These are phyloP conservation scores for Fraxinus velutina DNA, from an alignment of 305 asterid genomes.

Conservation along the genomic window DNA sequence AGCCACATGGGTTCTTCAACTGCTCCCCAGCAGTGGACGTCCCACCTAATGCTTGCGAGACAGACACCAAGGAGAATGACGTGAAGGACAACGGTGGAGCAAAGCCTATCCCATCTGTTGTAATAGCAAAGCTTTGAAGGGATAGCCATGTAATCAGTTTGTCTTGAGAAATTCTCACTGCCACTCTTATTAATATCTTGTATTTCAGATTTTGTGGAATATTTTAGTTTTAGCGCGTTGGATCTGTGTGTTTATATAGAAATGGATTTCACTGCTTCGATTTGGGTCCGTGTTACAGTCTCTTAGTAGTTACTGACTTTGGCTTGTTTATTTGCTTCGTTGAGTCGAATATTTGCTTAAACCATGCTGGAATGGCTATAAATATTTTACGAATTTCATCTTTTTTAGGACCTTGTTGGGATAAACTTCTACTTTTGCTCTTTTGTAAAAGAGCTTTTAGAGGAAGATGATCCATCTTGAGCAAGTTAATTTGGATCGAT, in stretches of 20 bases:
- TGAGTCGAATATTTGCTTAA: not conserved
- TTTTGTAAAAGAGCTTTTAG: not conserved
- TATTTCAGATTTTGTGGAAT: not conserved
- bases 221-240: not conserved
- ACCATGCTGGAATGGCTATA: not conserved
- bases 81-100: slow-evolving; percentile 52
- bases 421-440: not conserved
- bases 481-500: not conserved
- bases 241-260: not conserved
- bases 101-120: slow-evolving; percentile 44
- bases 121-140: slow-evolving; percentile 69
- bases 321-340: slow-evolving; percentile 3
- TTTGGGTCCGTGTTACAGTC: not conserved
- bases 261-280: not conserved
- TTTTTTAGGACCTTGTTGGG: not conserved
- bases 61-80: slow-evolving; percentile 61
- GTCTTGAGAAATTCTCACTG: not conserved
- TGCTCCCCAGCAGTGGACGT: slow-evolving; percentile 91
- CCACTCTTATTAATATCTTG: not conserved
- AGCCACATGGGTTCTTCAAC: slow-evolving; percentile 97
- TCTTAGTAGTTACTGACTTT: not conserved
- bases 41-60: slow-evolving; percentile 65
- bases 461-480: not conserved
- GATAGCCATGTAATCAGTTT: not conserved
- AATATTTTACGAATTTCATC: not conserved